A percentile compares a stretch with the other conserved stretches of the same genome.
Evolutionary conservation across 345 rosid genomes (phyloP).

Genomic region (Sisymbrium altissimum): DNA sequence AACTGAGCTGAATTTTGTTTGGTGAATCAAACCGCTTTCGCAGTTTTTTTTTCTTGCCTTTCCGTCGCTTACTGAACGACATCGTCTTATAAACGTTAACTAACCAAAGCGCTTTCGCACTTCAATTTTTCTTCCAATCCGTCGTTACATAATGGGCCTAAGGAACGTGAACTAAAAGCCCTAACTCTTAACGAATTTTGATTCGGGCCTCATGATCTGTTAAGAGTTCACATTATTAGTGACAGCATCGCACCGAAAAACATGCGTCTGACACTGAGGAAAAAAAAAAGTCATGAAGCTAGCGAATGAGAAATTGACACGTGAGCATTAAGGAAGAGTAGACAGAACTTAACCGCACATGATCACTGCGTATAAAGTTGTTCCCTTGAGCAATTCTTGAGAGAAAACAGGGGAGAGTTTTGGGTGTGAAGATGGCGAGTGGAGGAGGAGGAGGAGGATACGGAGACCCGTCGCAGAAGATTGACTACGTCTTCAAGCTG

Average conservation of each 20-base stretch:
- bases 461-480: constrained; percentile 56
- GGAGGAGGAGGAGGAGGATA: constrained; percentile 57
- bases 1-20: no score
- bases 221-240: background rate
- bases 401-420: background rate
- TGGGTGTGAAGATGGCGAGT: constrained; percentile 42
- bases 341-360: background rate
- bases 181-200: background rate
- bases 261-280: constrained; percentile 15
- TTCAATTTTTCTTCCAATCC: no score
- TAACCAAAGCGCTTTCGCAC: no score
- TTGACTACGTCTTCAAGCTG: constrained; percentile 76
- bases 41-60: no score
- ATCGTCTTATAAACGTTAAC: no score
- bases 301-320: background rate
- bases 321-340: background rate
- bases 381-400: no score
- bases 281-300: background rate
- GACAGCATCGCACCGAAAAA: constrained; percentile 3
- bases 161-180: background rate
- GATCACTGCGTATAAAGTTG: constrained; percentile 3
- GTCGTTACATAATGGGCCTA: constrained; percentile 9
- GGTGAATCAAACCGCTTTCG: no score
- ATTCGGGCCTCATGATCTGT: background rate
- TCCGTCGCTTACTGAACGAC: no score